Conservation (phyloP, 208 protist genomes). For the Trypanosoma vivax region DNA sequence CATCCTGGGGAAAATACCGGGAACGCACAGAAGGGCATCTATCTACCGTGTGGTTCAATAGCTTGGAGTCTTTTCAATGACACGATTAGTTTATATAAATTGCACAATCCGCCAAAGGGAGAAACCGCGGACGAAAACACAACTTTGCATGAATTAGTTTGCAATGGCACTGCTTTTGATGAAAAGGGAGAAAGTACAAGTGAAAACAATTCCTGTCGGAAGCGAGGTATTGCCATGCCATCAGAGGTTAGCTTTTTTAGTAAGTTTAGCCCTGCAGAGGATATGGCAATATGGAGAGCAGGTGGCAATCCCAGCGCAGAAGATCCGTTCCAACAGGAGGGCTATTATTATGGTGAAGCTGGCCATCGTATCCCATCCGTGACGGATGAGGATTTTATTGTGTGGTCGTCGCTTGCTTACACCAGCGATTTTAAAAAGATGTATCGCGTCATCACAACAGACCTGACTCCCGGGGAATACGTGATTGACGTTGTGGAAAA, state of each 20-base stretch:
- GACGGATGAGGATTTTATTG: constrained; percentile 89
- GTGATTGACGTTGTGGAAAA: constrained; percentile 53
- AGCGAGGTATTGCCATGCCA: constrained; percentile 74
- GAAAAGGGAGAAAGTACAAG: constrained; percentile 1
- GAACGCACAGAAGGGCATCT: constrained; percentile 17
- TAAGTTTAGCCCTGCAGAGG: constrained; percentile 31
- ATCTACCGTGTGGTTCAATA: constrained; percentile 88
- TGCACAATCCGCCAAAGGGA: not conserved
- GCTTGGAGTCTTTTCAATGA: constrained; percentile 90
- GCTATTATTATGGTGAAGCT: constrained; percentile 30
- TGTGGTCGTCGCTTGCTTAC: constrained; percentile 92
- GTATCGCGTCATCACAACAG: constrained; percentile 58
- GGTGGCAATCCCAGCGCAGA: not conserved
- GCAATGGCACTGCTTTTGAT: constrained; percentile 17
- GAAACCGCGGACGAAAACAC: not conserved
- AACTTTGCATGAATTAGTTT: constrained; percentile 5
- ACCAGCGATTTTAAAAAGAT: constrained; percentile 92
- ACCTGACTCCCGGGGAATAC: constrained; percentile 56
- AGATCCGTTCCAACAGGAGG: constrained; percentile 13
- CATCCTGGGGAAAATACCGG: constrained; percentile 19
- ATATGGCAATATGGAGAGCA: not conserved
- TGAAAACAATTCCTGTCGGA: constrained; percentile 20
- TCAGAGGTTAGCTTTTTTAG: constrained; percentile 42
- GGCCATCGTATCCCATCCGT: constrained; percentile 24
- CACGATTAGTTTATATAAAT: constrained; percentile 31